Conservation (phyloP, 2,329 filamentous ascomycete genomes). For the Fusarium hostae region DNA sequence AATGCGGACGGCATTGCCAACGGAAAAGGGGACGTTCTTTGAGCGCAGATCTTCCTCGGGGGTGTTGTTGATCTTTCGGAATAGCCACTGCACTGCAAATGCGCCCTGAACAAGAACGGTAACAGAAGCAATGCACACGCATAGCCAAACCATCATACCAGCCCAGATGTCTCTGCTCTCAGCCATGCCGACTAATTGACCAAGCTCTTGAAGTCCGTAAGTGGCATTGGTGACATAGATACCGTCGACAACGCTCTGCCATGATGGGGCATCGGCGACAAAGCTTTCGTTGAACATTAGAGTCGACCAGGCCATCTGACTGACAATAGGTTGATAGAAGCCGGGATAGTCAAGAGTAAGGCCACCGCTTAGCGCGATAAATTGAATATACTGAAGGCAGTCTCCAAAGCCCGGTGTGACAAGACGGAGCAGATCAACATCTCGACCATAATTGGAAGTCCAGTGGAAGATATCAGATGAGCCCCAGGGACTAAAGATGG, state of each 20-base stretch:
- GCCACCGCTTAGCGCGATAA: conserved; percentile 86
- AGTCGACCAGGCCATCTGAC: conserved; percentile 86
- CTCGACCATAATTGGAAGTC: conserved; percentile 97
- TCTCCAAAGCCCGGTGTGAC: conserved; percentile 97
- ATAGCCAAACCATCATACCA: conserved; percentile 90
- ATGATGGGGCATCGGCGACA: conserved; percentile 74
- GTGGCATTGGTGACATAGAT: conserved; percentile 84
- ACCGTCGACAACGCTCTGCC: conserved; percentile 78
- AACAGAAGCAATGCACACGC: conserved; percentile 77
- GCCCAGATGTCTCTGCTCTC: conserved; percentile 86
- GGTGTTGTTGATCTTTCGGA: conserved; percentile 75
- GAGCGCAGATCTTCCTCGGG: conserved; percentile 87
- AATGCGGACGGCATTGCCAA: conserved; percentile 83
- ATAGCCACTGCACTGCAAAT: conserved; percentile 81
- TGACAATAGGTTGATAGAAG: conserved; percentile 91
- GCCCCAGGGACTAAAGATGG: conserved; percentile 93
- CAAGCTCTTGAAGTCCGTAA: conserved; percentile 82
- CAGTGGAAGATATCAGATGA: conserved; percentile 90
- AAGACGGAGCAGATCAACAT: conserved; percentile 88
- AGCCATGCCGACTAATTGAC: conserved; percentile 84
- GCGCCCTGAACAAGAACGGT: conserved; percentile 78
- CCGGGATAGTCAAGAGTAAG: conserved; percentile 90
- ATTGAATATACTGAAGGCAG: conserved; percentile 97
- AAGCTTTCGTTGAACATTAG: conserved; percentile 96
- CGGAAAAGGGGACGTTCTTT: conserved; percentile 90